phyloP scores from a whole-genome alignment of 2,329 filamentous ascomycete genomes.

The Pseudogymnoascus sp. region DNA sequence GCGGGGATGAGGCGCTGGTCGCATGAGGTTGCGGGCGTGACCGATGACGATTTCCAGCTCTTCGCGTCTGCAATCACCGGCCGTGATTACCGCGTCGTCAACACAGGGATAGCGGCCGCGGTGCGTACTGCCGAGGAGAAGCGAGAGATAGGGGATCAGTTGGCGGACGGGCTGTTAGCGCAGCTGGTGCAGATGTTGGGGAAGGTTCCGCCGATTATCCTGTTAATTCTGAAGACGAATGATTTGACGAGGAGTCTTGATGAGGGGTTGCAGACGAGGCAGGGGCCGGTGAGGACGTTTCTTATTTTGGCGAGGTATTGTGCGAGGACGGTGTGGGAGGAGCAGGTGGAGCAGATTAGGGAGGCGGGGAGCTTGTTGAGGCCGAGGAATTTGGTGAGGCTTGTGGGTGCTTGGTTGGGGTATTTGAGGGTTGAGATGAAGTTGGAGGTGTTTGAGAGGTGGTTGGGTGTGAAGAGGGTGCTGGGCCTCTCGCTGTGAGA shows the following conservation, averaged over 20 bases:
- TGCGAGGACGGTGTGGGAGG: constrained; percentile 55
- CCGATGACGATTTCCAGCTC: constrained; percentile 82
- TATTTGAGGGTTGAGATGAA: constrained; percentile 54
- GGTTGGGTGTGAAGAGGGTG: constrained; percentile 46
- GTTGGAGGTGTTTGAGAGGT: constrained; percentile 54
- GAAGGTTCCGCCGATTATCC: constrained; percentile 81
- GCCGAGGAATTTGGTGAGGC: constrained; percentile 45
- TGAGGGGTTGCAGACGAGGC: constrained; percentile 72
- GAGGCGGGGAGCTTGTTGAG: constrained; percentile 46
- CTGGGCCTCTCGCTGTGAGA: constrained; percentile 21
- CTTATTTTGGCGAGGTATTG: constrained; percentile 63
- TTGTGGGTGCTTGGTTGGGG: constrained; percentile 48
- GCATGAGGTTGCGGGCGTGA: constrained; percentile 79
- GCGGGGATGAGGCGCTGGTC: constrained; percentile 79
- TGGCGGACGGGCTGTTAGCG: constrained; percentile 81
- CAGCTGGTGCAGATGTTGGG: constrained; percentile 83
- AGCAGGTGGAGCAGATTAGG: constrained; percentile 51
- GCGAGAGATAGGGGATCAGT: constrained; percentile 70
- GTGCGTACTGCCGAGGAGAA: constrained; percentile 66
- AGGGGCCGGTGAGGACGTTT: constrained; percentile 56
- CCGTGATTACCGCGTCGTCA: constrained; percentile 74
- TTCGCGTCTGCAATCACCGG: constrained; percentile 96
- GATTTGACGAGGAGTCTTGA: constrained; percentile 90
- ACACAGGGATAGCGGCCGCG: constrained; percentile 43
- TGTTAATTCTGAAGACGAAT: constrained; percentile 95